Evolutionary conservation across 148 eudicot genomes (phyloP), one percentile per base, ranked within the genome.

Genomic region (Nepenthes mirabilis): DNA sequence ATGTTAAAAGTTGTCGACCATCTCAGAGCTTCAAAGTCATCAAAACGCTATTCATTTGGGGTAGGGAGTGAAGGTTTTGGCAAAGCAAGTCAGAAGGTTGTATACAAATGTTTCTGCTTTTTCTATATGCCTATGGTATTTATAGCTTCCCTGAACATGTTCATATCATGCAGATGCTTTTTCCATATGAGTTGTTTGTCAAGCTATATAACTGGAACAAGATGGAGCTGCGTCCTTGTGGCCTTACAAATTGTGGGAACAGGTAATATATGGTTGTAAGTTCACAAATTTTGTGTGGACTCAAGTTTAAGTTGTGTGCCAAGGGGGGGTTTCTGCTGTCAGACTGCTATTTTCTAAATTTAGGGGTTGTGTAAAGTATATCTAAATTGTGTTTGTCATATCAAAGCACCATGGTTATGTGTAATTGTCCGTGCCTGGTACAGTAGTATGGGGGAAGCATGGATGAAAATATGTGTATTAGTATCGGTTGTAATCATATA

Each of bases 141-240:
- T 52, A 4, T 52, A 59, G 47, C 13, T 23, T 1, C 43, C 51
- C 52, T 59, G 8, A 40, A 40, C 6, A 40, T 40, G 45, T 40
- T 8, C 4, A 40, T 40, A 40, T 8, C 62, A 71, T 66, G 61
- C 82, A 90, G 97, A 94, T 80, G 60, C 72, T 84, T 61, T 84
- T 84, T 67, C 63, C 91, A 4, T 90, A 86, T 70, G 95, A 90
- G 2, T 59, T 68, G 37, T 90, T 90, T 77, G 94, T 90, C 47
- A 84, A 84, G 82, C 91, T 90, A 61, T 86, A 86, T 66, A 74
- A 77, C 56, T 90, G 91, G 95, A 84, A 83, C 66, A 77, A 77
- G 78, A 70, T 83, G 75, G 95, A 86, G 54, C 64, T 90, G 52
- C 80, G 66, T 49, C 97, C 97, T 13, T 55, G 72, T 55, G 97